Percentiles rank a stretch among this genome's conserved stretches.
Evolutionary conservation across 2,329 filamentous ascomycete genomes (phyloP).

Genomic region (Xylaria sp.): DNA sequence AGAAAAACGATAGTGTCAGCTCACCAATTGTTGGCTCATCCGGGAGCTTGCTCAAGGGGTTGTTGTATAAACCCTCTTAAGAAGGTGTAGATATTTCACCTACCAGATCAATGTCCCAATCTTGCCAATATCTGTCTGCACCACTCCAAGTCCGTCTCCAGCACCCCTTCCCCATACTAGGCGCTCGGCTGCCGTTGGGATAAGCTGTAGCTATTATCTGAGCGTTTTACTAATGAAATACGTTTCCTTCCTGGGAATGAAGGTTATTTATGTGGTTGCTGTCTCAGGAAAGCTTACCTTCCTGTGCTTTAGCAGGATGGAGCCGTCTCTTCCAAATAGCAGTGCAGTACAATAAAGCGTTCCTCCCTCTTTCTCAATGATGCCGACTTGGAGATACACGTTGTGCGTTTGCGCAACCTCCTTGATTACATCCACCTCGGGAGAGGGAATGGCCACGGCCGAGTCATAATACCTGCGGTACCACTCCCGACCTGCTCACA

Average conservation of each 20-base stretch:
- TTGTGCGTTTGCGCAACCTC: constrained; percentile 44
- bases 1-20: background rate
- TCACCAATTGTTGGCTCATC: background rate
- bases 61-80: background rate
- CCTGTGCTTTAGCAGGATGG: constrained; percentile 45
- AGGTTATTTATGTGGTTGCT: background rate
- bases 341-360: constrained; percentile 49
- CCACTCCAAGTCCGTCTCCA: constrained; percentile 47
- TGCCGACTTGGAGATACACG: constrained; percentile 46
- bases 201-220: constrained; percentile 35
- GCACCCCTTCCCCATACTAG: constrained; percentile 53
- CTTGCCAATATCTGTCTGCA: constrained; percentile 48
- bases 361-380: constrained; percentile 49
- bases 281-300: constrained; percentile 39
- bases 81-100: constrained; percentile 14
- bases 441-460: constrained; percentile 46
- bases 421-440: constrained; percentile 43
- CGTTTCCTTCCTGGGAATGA: background rate
- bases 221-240: background rate
- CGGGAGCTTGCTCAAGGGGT: background rate
- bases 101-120: constrained; percentile 50
- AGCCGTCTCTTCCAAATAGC: constrained; percentile 45
- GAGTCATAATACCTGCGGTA: constrained; percentile 48
- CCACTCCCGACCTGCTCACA: constrained; percentile 46
- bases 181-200: constrained; percentile 49